Evolutionary conservation across 257 asterid species (phyloP).

Genomic region (Apocynum venetum): DNA sequence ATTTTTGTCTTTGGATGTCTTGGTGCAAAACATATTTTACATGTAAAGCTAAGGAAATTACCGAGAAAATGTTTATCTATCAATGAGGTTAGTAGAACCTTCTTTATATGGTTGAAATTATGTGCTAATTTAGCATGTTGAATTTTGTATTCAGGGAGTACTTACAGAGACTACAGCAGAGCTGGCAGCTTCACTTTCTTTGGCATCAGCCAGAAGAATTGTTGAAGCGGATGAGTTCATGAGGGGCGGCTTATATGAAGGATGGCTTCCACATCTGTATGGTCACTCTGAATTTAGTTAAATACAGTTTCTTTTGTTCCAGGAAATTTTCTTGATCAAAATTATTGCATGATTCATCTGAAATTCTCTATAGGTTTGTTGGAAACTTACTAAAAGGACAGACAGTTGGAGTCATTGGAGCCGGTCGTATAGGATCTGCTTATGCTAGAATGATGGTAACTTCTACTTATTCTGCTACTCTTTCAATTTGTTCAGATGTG

Average conservation of each 20-base stretch:
- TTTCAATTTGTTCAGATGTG: neutral
- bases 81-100: neutral
- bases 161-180: slow-evolving; percentile 97
- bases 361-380: slow-evolving; percentile 52
- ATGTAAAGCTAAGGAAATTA: no score
- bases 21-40: no score
- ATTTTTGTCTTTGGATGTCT: no score
- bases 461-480: neutral
- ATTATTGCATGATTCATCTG: slow-evolving; percentile 1
- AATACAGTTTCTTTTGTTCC: neutral
- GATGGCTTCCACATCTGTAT: slow-evolving; percentile 99
- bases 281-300: slow-evolving; percentile 10
- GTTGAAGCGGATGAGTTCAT: slow-evolving; percentile 97
- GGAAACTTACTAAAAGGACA: slow-evolving; percentile 97
- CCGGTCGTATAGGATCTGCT: slow-evolving; percentile 97
- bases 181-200: slow-evolving; percentile 86
- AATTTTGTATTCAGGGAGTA: slow-evolving; percentile 55
- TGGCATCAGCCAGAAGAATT: slow-evolving; percentile 89
- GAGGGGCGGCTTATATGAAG: slow-evolving; percentile 92
- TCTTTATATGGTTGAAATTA: neutral
- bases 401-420: slow-evolving; percentile 96
- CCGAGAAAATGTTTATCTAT: no score
- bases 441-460: slow-evolving; percentile 98
- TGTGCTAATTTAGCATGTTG: neutral
- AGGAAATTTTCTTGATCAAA: slow-evolving; percentile 1